phyloP scores from a whole-genome alignment of 2,329 filamentous ascomycete genomes.

The Emericellopsis cladophorae region DNA sequence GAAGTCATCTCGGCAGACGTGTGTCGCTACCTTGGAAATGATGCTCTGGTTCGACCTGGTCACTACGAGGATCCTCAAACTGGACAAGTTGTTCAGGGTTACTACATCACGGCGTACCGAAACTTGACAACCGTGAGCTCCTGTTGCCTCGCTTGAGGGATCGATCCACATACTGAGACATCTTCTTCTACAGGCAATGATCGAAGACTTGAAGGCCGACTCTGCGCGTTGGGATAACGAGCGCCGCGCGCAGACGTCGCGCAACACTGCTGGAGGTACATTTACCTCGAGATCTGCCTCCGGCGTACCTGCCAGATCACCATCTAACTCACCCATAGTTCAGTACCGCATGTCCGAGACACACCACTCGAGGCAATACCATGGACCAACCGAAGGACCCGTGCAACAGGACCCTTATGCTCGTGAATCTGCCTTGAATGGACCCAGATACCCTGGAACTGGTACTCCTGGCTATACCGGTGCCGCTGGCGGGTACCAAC shows the following conservation, averaged over 20 bases:
- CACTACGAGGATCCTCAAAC: slow-evolving; percentile 52
- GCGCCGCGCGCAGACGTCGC: slow-evolving; percentile 41
- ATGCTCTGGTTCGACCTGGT: slow-evolving; percentile 66
- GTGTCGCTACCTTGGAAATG: slow-evolving; percentile 72
- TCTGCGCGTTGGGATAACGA: slow-evolving; percentile 50
- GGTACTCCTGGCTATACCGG: slow-evolving; percentile 36
- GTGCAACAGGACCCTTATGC: slow-evolving; percentile 21
- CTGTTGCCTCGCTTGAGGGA: not conserved
- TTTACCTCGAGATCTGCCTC: slow-evolving; percentile 36
- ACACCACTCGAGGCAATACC: slow-evolving; percentile 32
- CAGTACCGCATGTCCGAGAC: slow-evolving; percentile 45
- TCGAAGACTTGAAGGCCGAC: slow-evolving; percentile 49
- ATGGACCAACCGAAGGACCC: slow-evolving; percentile 28
- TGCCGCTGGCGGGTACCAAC: slow-evolving; percentile 22
- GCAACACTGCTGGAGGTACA: slow-evolving; percentile 45
- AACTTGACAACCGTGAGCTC: slow-evolving; percentile 59
- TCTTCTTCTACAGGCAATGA: slow-evolving; percentile 37
- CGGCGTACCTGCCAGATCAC: slow-evolving; percentile 31
- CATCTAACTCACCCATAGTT: slow-evolving; percentile 47
- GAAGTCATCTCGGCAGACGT: slow-evolving; percentile 79
- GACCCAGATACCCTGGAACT: slow-evolving; percentile 36
- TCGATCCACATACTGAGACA: slow-evolving; percentile 1
- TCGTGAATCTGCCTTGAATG: slow-evolving; percentile 27
- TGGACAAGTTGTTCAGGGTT: slow-evolving; percentile 53
- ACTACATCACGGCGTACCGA: slow-evolving; percentile 68